Base-by-base conservation (phyloP, 192 early-diverging fungal genomes). In the Backusella luteola region DNA sequence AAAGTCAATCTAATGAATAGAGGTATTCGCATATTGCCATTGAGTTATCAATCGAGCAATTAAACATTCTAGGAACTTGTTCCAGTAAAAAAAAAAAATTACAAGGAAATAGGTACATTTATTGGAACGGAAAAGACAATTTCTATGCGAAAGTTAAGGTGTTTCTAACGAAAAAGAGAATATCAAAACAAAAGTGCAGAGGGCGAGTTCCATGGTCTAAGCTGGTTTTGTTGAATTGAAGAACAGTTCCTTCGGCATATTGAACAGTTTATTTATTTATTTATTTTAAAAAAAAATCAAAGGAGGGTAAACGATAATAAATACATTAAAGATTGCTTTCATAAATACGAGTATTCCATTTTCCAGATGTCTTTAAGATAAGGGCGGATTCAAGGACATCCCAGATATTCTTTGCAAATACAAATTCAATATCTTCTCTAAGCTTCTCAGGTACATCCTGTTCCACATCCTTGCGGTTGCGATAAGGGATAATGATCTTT, bases 391-490 rank as follows among this genome's bases (percentile, higher is more conserved):
- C 69, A 29, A 95, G 71, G 23, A 94, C 92, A 46, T 94, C 87
- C 73, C 81, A 85, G 19, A 93, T 82, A 7, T 78, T 88, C 41
- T 87, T 87, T 11, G 85, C 92, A 75, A 88, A 92, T 9, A 89
- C 86, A 80, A 93, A 87, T 73, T 92, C 85, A 56, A 95, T 90
- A 26, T 91, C 89, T 0, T 87, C 74, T 19, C 83, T 80, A 15
- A 93, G 89, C 29, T 89, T 88, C 14, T 71, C 77, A 3, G 94
- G 94, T 39, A 96, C 88, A 71, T 96, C 89, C 17, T 92, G 79
- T 52, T 79, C 81, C 63, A 93, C 82, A 80, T 96, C 94, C 75
- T 91, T 94, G 34, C 79, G 81, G 79, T 94, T 94, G 3, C 89
- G 75, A 7, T 84, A 66, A 4, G 95, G 95, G 71, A 96, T 66